Base-by-base conservation (phyloP, 495 filamentous ascomycete species). In the Haplographium delicatum region DNA sequence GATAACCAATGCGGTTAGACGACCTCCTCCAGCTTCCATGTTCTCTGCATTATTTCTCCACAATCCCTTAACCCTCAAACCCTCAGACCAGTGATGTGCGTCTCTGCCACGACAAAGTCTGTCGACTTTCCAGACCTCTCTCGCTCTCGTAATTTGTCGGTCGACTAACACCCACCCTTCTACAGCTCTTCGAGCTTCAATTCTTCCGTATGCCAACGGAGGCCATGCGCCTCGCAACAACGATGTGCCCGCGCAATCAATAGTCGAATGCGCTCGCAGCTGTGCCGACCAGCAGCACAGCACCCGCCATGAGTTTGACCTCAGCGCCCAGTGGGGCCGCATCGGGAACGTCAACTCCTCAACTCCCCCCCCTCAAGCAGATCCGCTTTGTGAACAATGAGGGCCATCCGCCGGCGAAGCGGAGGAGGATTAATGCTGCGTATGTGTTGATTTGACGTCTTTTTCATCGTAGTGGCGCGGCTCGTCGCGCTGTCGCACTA, bases 301-400 rank as follows among this genome's bases (percentile, higher is more conserved):
- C 15, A 20, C 37, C 35, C 41, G 47, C 25, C 35, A 50, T 50
- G 47, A 50, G 47, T 40, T 10, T 46, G 43, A 47, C 41, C 42
- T 53, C 57, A 18, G 35, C 49, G 16, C 10, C 46, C 23, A 49
- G 46, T 16, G 41, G 45, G 18, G 10, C 30, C 31, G 15, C 51
- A 10, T n/a, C n/a, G n/a, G n/a, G n/a, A n/a, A 13, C 45, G 11
- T 20, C 53, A 35, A 15, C 26, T 60, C 53, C 59, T 52, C 54
- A 73, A 35, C 52, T 47, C 20, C 74, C 72, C 39, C 64, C 71
- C 22, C 72, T 65, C 23, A 76, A 76, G 62, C 70, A 73, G 65
- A 86, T 91, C 45, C 81, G 86, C 56, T 90, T 90, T 65, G 84
- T 91, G 54, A 82, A 85, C 47, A 88, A 85, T 58, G 83, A 89